A percentile compares a stretch with the other conserved stretches of the same genome.
phyloP scores from a whole-genome alignment of 176 grass and related monocot genomes.

The Otatea glauca region DNA sequence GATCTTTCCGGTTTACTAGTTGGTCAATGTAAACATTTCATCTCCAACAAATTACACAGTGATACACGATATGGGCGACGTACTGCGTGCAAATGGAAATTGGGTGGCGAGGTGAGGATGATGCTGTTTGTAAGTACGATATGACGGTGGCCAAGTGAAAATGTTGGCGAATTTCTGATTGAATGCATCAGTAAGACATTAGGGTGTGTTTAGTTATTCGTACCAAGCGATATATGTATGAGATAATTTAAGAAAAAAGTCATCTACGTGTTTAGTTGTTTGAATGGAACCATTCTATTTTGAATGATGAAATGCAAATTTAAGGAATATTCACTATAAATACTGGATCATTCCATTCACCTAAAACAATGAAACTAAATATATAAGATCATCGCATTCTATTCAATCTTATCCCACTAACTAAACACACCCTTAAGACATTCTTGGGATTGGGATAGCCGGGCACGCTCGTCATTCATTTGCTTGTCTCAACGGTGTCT shows the following conservation, averaged over 20 bases:
- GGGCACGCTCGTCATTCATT: not conserved
- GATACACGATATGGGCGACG: not conserved
- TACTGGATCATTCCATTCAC: no score
- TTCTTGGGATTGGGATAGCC: not conserved
- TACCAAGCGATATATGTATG: no score
- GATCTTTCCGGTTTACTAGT: not conserved
- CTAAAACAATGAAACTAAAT: no score
- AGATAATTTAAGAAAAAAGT: no score
- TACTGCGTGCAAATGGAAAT: not conserved
- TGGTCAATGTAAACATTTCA: not conserved
- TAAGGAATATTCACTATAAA: no score
- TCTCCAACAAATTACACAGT: not conserved
- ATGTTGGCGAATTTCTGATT: not conserved
- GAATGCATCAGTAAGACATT: not conserved
- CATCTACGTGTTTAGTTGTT: no score
- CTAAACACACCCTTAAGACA: no score
- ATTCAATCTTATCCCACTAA: no score
- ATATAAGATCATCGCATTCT: no score
- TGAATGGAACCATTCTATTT: no score
- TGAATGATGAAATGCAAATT: no score
- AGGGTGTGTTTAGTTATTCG: no score
- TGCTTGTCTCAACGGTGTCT: not conserved
- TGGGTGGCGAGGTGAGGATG: not conserved
- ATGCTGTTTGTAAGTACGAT: not conserved
- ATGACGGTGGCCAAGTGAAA: not conserved